Base-by-base conservation (phyloP, 2,329 filamentous ascomycete species). In the Plenodomus lindquistii region DNA sequence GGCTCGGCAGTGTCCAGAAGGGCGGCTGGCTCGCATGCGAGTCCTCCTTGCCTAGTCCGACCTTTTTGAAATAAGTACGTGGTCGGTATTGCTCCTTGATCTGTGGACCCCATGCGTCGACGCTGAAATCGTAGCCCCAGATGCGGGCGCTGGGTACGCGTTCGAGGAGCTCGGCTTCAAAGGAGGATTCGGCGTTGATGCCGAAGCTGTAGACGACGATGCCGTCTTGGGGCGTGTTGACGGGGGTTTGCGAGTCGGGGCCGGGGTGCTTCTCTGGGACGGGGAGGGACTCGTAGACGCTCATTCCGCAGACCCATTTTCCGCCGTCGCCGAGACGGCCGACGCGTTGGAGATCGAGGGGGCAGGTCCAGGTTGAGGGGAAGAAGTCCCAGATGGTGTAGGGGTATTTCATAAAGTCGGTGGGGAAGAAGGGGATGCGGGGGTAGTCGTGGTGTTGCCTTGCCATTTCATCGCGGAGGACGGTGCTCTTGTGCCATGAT, bases 231-330 rank as follows among this genome's bases (percentile, higher is more conserved):
- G 48, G 10, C 2, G 63, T 41, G 3, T 47, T 37, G 31, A 57
- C 50, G 10, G 59, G 54, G 1, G 48, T 29, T 27, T 57, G 50
- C n/a, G 53, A 49, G 2, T 57, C 54, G 11, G 35, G 31, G 16
- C 40, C 42, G 37, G 57, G 44, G 27, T 31, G 27, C 11, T 31
- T 31, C 6, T 55, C 49, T 1, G 59, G 55, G 8, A 50, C 55
- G 1, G 66, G 57, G 19, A 65, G 45, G 5, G 49, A 53, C 20
- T 69, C 66, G 46, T 69, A 69, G 16, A 68, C 43, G 38, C 60
- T 67, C 65, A 69, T 67, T 11, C 66, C 66, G 42, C 66, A 69
- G 16, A 69, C 65, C 66, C 66, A 69, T 54, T 69, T 69, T 13
- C 66, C 66, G 22, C 66, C 66, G 40, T 69, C 66, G 4, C 66